These are phyloP conservation scores for Trichomonascus vanleenenianus DNA, from an alignment of 805 yeast species.

Conservation along the genomic window DNA sequence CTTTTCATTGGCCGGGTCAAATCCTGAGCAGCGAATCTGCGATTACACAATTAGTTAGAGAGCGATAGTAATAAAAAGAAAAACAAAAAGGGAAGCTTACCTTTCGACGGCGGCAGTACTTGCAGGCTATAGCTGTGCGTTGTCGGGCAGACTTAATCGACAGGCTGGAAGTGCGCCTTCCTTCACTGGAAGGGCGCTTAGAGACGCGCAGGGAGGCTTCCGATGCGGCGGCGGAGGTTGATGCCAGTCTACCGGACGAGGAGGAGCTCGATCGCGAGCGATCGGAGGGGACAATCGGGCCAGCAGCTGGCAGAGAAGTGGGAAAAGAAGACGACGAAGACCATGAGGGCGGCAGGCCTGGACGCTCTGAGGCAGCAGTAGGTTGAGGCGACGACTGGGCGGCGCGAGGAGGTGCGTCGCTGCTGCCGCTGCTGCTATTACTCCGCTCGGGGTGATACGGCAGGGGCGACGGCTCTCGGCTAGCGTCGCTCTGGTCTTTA, in stretches of 20 bases:
- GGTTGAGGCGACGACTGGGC: no score
- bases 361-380: no score
- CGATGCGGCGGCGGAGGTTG: background rate
- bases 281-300: background rate
- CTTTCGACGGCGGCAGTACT: constrained; percentile 5
- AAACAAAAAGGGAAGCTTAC: background rate
- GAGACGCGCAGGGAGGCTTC: background rate
- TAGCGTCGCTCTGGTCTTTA: no score
- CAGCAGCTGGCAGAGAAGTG: no score
- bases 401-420: no score
- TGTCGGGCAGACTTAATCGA: constrained; percentile 2
- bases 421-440: no score
- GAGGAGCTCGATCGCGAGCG: background rate
- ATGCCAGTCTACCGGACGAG: background rate
- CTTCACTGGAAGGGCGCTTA: background rate
- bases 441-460: no score
- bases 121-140: constrained; percentile 7
- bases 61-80: no score
- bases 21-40: constrained; percentile 27
- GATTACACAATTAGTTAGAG: background rate
- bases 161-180: background rate
- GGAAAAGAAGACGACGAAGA: no score
- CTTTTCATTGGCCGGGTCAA: constrained; percentile 20
- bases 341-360: no score
- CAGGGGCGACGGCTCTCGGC: no score